phyloP scores from a whole-genome alignment of 768 basidiomycete genomes.

The Neoboletus brunneissimus region DNA sequence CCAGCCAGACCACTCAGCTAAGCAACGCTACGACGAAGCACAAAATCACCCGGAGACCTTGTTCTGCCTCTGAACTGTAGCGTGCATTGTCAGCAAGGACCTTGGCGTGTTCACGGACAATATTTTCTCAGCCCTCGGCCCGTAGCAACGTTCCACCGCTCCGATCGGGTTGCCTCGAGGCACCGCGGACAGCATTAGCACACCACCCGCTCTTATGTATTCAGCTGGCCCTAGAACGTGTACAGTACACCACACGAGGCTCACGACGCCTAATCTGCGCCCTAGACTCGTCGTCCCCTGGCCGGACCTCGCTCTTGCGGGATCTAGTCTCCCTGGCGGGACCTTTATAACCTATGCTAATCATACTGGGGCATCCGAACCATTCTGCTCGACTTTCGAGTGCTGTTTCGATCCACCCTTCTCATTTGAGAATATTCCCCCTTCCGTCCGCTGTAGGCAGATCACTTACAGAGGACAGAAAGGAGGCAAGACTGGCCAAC shows the following conservation, averaged over 20 bases:
- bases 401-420: background rate
- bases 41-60: background rate
- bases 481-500: slow-evolving; percentile 7
- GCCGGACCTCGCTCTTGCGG: background rate
- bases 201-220: background rate
- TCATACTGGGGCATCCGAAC: background rate
- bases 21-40: background rate
- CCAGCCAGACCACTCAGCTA: background rate
- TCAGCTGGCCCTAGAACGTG: background rate
- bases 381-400: background rate
- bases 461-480: slow-evolving; percentile 21
- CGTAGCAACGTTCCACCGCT: background rate
- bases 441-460: slow-evolving; percentile 29
- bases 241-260: background rate
- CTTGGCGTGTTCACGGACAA: background rate
- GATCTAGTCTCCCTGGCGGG: background rate
- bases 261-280: background rate
- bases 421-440: background rate
- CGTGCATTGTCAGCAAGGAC: background rate
- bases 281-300: background rate
- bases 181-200: background rate
- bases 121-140: background rate
- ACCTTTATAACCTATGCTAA: background rate
- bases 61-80: background rate
- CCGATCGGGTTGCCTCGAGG: background rate